phyloP scores from a whole-genome alignment of 23 red algal genomes.

The Agarophyton chilense region DNA sequence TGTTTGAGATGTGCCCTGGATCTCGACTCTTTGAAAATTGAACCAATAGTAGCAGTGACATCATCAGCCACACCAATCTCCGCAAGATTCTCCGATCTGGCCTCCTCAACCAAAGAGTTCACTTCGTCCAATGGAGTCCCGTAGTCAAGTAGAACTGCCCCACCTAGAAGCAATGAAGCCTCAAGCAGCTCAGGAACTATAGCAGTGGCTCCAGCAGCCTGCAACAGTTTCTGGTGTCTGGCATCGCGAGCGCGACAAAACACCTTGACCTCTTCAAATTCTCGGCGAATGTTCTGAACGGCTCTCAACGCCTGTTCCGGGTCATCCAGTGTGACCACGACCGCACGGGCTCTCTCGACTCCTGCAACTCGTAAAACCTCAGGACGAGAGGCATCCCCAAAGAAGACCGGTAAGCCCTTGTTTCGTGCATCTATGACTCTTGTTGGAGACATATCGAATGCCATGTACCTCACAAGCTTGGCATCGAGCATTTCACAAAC shows the following conservation, averaged over 20 bases:
- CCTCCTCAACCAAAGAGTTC: conserved; percentile 82
- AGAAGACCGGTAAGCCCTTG: conserved; percentile 95
- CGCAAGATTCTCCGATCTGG: conserved; percentile 70
- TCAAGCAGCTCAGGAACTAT: conserved; percentile 99
- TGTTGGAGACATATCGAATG: conserved; percentile 95
- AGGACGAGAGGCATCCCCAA: conserved; percentile 93
- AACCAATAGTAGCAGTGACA: conserved; percentile 36
- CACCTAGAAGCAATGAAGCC: conserved; percentile 87
- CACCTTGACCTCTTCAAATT: conserved; percentile 85
- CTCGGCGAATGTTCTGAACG: conserved; percentile 82
- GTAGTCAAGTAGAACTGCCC: conserved; percentile 89
- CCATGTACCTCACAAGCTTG: conserved; percentile 91
- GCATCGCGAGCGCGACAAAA: conserved; percentile 91
- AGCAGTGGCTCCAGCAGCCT: conserved; percentile 89
- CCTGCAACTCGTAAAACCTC: conserved; percentile 93
- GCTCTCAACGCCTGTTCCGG: conserved; percentile 83
- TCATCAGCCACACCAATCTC: conserved; percentile 74
- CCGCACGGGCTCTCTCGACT: conserved; percentile 78
- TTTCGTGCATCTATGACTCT: conserved; percentile 92
- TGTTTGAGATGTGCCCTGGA: not conserved
- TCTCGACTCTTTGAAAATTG: conserved; percentile 32
- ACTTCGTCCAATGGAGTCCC: conserved; percentile 92
- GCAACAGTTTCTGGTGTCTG: conserved; percentile 88
- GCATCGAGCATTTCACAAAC: conserved; percentile 97
- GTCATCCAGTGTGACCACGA: conserved; percentile 98